Conservation (phyloP, 2,329 filamentous ascomycete species). For the Ophiostoma himal-ulmi region DNA sequence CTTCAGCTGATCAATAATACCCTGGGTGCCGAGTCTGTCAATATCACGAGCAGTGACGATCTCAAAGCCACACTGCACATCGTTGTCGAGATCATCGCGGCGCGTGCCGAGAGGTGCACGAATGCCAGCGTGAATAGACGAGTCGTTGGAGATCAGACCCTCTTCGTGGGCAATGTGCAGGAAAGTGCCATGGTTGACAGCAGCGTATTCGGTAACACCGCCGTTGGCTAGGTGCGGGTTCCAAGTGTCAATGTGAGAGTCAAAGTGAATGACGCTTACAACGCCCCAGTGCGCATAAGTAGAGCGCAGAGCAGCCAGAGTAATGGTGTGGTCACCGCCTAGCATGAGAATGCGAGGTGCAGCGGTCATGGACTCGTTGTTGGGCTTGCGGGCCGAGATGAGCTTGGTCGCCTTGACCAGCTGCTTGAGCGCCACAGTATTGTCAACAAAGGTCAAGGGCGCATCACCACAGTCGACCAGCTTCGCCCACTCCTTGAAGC, state of each 20-base stretch:
- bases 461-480: slow-evolving; percentile 77
- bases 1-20: slow-evolving; percentile 60
- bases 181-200: slow-evolving; percentile 57
- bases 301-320: slow-evolving; percentile 56
- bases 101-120: slow-evolving; percentile 46
- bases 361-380: slow-evolving; percentile 40
- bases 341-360: slow-evolving; percentile 53
- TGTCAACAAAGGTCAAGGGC: slow-evolving; percentile 70
- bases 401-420: slow-evolving; percentile 58
- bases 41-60: slow-evolving; percentile 59
- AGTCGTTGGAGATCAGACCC: slow-evolving; percentile 49
- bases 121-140: slow-evolving; percentile 57
- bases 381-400: slow-evolving; percentile 31
- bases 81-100: slow-evolving; percentile 50
- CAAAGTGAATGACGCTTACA: slow-evolving; percentile 56
- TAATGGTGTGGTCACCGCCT: slow-evolving; percentile 61
- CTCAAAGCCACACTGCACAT: slow-evolving; percentile 53
- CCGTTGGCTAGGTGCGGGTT: slow-evolving; percentile 57
- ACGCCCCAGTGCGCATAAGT: slow-evolving; percentile 50
- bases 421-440: slow-evolving; percentile 64
- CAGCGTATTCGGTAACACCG: slow-evolving; percentile 55
- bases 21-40: slow-evolving; percentile 61
- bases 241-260: slow-evolving; percentile 60
- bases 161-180: slow-evolving; percentile 58
- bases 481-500: slow-evolving; percentile 65